Conservation (phyloP, 108 stramenopile genomes). For the Chaetoceros muelleri region DNA sequence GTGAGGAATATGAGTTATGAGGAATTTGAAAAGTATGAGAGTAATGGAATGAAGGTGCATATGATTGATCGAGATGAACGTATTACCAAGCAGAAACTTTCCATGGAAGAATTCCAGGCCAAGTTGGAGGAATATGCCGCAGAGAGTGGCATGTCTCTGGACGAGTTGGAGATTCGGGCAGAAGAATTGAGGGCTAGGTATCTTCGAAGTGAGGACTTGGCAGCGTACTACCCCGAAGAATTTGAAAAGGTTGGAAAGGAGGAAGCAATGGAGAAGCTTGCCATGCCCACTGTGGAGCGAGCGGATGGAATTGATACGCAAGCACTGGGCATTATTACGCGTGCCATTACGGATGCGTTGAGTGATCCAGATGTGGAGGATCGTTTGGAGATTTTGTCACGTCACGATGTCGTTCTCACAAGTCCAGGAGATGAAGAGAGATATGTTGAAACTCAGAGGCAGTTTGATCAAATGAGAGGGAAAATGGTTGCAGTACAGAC, state of each 20-base stretch:
- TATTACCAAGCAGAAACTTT: background rate
- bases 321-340: slow-evolving; percentile 44
- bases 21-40: background rate
- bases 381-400: slow-evolving; percentile 37
- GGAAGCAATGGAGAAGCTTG: slow-evolving; percentile 9
- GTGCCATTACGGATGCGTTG: slow-evolving; percentile 49
- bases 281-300: slow-evolving; percentile 9
- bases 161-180: background rate
- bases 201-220: slow-evolving; percentile 19
- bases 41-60: background rate
- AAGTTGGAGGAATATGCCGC: background rate
- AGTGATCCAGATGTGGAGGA: slow-evolving; percentile 44
- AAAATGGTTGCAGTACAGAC: slow-evolving; percentile 63
- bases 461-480: slow-evolving; percentile 56
- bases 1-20: background rate
- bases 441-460: slow-evolving; percentile 60
- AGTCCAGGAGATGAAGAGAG: slow-evolving; percentile 36
- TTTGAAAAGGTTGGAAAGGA: slow-evolving; percentile 2
- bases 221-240: slow-evolving; percentile 15
- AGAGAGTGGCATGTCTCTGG: background rate
- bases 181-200: background rate
- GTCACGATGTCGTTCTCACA: slow-evolving; percentile 69
- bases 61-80: background rate
- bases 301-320: slow-evolving; percentile 33
- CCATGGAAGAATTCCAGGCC: background rate